Base-by-base conservation (phyloP, 176 grass and related monocot genomes). In the Poa annua region DNA sequence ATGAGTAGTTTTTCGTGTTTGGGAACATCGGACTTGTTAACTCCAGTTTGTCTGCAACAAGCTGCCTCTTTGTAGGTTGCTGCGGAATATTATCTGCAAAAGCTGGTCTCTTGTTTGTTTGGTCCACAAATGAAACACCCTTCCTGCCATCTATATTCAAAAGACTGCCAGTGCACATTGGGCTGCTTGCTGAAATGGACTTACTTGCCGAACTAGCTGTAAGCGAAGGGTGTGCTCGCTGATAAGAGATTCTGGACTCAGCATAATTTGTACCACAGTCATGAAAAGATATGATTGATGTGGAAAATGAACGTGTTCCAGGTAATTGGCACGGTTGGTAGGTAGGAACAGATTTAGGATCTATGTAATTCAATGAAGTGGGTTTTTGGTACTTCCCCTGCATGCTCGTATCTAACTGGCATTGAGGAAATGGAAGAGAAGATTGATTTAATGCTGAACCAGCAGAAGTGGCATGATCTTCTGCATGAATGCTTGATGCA, bases 61-160 rank as follows among this genome's bases (percentile, higher is more conserved):
- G 71, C 80, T 83, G 77, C 69, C 74, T 90, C 83, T 95, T 95
- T 66, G 71, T 80, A 77, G 75, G 80, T 81, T 60, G 79, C n/a
- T 81, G 80, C 50, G 78, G 67, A 85, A 77, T 66, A 74, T 71
- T 79, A 84, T 88, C 76, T 35, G 77, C 73, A 68, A 53, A 86
- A 76, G 82, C 80, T 81, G 71, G 52, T 35, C 76, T 88, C 82
- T 75, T 92, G 49, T 48, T 81, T 83, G 77, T 62, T 78, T 75
- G 47, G 74, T 74, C 70, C 0, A 67, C 42, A 39, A 77, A 71
- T 51, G 74, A 73, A 76, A 70, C 71, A 86, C 36, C 45, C 74
- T 55, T 87, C 41, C 76, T 88, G 8, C 62, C 65, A 90, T 86
- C 53, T 79, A 64, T 83, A 61, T 84, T 77, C 35, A 72, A 60